Evolutionary conservation across 176 grass and related monocot species (phyloP), one percentile per base, ranked within the genome.

Genomic region (barley (Hordeum vulgare)): DNA sequence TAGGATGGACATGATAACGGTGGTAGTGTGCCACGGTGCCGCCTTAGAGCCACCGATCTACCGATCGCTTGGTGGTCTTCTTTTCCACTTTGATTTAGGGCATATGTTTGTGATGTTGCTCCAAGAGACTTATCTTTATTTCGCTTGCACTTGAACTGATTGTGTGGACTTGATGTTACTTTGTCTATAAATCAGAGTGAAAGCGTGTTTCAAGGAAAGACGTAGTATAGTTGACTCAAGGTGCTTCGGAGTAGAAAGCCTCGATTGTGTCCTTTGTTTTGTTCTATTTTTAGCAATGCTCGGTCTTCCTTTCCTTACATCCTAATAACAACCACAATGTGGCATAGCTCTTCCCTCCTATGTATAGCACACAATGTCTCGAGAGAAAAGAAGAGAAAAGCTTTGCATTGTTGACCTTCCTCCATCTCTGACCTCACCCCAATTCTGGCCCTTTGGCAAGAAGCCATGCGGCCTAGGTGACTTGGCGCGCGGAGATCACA

Each of bases 401-500:
- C 44, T 74, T 18, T 15, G 27, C 25, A 29, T 74, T 10, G 61
- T 44, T n/a, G 61, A 56, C 56, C 18, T 64, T 60, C 58, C 29
- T n/a, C 79, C 70, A 17, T 84, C 12, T 15, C 84, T 72, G 33
- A 25, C 66, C 60, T 83, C 41, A 20, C 18, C 53, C 53, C 56
- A 74, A 68, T 83, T 77, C 85, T 81, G 75, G 44, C 60, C 87
- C 37, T 61, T 82, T 33, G 76, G 27, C 71, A 51, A 80, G 69
- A 35, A 45, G 66, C 61, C 82, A 82, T 95, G 83, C 72, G 67
- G 76, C 36, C 56, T 67, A 82, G 89, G 77, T 85, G 56, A 66
- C 31, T 14, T 78, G 14, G 72, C 75, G 20, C 68, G 80, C 74
- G 73, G 84, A 47, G 80, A 74, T 79, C 59, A 85, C 87, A 75